Base-by-base conservation (phyloP, 2,329 filamentous ascomycete species). In the Cercospora sp. region DNA sequence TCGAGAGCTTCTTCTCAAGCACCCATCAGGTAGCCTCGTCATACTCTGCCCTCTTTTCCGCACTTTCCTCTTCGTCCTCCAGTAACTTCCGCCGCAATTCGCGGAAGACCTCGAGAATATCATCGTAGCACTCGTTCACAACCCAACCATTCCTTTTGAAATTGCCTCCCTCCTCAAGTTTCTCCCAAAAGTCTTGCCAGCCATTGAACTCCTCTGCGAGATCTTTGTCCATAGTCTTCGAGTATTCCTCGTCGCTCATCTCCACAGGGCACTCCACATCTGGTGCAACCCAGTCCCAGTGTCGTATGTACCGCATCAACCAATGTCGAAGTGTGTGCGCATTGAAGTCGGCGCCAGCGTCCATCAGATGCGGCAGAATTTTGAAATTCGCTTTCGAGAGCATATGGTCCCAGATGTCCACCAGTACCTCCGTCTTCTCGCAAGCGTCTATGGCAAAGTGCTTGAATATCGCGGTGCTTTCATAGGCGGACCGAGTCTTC, bases 131-230 rank as follows among this genome's bases (percentile, higher is more conserved):
- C 59, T 80, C 75, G 65, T 76, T 74, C 18, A 75, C 68, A 16
- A 79, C 80, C 76, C 78, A 81, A 37, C 80, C 79, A 74, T 81
- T 79, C 68, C 64, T 72, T 72, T 45, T 72, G 70, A 49, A 49
- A 24, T 49, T 18, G 9, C 45, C 45, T 12, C 8, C 10, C 45
- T 18, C 10, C 18, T 49, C 45, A 13, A 24, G 45, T 13, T 49
- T 24, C 18, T 49, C 45, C 45, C 45, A 49, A 24, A 49, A 49
- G 10, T 49, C 45, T 13, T 49, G 45, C 45, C 45, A 49, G 18
- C 21, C n/a, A 24, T 49, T 49, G 45, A 49, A 49, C 2, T 49
- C 45, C 45, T 49, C 45, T 4, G 45, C 45, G 21, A 49, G 6
- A 12, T 49, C 45, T 24, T 2, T 49, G 45, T 49, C 18, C 21